Conservation (phyloP, 495 filamentous ascomycete species). For the Ascodesmis nigricans region DNA sequence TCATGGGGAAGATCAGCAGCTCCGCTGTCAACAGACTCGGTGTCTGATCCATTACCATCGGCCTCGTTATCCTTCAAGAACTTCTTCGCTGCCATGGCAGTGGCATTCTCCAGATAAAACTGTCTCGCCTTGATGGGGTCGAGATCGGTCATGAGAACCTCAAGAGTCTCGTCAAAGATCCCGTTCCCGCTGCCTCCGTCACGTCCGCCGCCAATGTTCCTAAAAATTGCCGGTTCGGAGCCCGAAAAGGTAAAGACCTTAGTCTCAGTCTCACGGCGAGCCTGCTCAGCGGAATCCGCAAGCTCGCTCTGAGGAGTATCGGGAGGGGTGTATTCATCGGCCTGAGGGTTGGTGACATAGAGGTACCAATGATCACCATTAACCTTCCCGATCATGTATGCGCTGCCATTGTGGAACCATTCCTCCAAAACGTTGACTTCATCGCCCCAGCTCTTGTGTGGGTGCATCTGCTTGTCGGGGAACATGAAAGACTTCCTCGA, state of each 20-base stretch:
- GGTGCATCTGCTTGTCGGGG: constrained; percentile 80
- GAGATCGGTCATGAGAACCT: constrained; percentile 95
- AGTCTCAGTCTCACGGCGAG: constrained; percentile 38
- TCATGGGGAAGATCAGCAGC: constrained; percentile 39
- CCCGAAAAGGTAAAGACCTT: constrained; percentile 35
- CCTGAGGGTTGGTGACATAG: constrained; percentile 76
- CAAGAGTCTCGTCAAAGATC: constrained; percentile 65
- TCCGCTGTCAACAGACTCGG: constrained; percentile 4
- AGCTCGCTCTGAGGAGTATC: constrained; percentile 40
- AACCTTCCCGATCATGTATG: constrained; percentile 99
- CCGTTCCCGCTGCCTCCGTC: constrained; percentile 23
- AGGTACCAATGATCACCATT: constrained; percentile 99
- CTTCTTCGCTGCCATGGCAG: constrained; percentile 62
- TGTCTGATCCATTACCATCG: constrained; percentile 27
- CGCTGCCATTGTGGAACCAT: constrained; percentile 77
- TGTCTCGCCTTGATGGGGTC: constrained; percentile 83
- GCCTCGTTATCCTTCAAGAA: constrained; percentile 39
- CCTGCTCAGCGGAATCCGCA: constrained; percentile 15
- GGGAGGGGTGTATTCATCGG: constrained; percentile 63
- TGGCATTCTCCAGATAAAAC: constrained; percentile 87
- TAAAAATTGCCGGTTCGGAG: constrained; percentile 24
- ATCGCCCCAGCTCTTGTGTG: constrained; percentile 91
- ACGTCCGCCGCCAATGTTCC: constrained; percentile 24
- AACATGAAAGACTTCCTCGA: constrained; percentile 97
- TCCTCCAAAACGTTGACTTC: constrained; percentile 82